These are phyloP conservation scores for Xanthoconium separans DNA, from an alignment of 1,284 basidiomycete species.

Conservation along the genomic window DNA sequence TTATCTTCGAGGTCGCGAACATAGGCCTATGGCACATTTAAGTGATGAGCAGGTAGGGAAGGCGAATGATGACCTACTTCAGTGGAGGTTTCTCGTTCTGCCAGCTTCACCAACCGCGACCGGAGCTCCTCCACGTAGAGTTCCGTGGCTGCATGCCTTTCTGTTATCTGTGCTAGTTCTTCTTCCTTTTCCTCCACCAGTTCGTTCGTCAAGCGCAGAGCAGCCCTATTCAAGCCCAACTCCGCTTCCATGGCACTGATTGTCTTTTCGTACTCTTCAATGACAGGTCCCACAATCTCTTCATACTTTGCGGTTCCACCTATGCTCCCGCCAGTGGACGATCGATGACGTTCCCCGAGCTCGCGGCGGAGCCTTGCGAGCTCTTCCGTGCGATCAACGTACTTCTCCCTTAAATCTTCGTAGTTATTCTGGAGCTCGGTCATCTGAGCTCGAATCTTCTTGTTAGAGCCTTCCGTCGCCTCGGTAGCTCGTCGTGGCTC, in stretches of 20 bases:
- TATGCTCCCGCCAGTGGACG: constrained; percentile 57
- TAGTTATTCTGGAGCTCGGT: constrained; percentile 80
- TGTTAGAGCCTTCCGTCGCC: constrained; percentile 56
- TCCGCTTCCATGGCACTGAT: constrained; percentile 95
- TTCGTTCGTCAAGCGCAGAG: constrained; percentile 87
- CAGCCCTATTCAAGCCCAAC: constrained; percentile 85
- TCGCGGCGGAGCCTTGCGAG: constrained; percentile 76
- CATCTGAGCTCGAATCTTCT: constrained; percentile 75
- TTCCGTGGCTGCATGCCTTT: constrained; percentile 77
- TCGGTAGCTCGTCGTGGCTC: constrained; percentile 33
- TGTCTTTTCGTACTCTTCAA: constrained; percentile 98
- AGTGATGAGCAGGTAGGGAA: constrained; percentile 10
- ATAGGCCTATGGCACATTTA: constrained; percentile 60
- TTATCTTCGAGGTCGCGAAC: constrained; percentile 91
- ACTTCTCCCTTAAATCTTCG: constrained; percentile 80
- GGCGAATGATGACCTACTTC: constrained; percentile 55
- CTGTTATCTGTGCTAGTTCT: constrained; percentile 64
- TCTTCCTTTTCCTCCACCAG: constrained; percentile 88
- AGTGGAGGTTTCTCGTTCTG: constrained; percentile 86
- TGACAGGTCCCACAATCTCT: constrained; percentile 96
- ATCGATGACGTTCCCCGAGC: constrained; percentile 69
- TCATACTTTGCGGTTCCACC: constrained; percentile 85
- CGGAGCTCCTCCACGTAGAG: constrained; percentile 86
- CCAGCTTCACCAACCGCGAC: constrained; percentile 75
- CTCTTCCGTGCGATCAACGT: constrained; percentile 84